Conservation (phyloP, 2,329 filamentous ascomycete species). For the Talaromyces sp. region DNA sequence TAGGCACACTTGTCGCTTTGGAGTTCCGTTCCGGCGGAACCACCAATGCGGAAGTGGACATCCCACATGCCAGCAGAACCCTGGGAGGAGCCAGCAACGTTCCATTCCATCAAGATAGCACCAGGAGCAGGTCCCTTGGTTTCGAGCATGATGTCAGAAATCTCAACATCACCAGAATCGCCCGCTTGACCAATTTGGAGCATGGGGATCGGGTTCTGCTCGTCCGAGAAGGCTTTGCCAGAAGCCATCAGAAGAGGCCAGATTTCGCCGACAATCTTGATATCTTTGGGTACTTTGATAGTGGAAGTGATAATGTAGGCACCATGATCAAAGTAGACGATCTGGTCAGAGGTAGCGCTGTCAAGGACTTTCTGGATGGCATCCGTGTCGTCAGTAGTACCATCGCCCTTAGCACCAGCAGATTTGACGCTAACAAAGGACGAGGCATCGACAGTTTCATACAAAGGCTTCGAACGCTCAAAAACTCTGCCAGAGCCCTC, state of each 20-base stretch:
- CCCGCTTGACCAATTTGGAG: constrained; percentile 77
- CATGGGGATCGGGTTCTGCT: constrained; percentile 72
- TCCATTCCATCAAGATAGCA: constrained; percentile 89
- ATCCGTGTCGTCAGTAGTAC: constrained; percentile 77
- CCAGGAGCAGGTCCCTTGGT: constrained; percentile 79
- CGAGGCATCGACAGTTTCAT: constrained; percentile 61
- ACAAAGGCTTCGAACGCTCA: constrained; percentile 85
- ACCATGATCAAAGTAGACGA: constrained; percentile 63
- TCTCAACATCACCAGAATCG: constrained; percentile 76
- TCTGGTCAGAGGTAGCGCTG: constrained; percentile 54
- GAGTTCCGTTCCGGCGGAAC: constrained; percentile 75
- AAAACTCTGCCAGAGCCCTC: constrained; percentile 65
- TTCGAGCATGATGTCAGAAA: constrained; percentile 80
- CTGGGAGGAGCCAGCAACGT: constrained; percentile 60
- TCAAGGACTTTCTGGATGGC: constrained; percentile 77
- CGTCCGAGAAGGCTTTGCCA: constrained; percentile 68
- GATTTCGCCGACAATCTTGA: constrained; percentile 85
- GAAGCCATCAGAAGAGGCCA: constrained; percentile 87
- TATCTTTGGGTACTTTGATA: constrained; percentile 62
- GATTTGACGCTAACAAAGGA: constrained; percentile 80
- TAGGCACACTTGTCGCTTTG: constrained; percentile 77
- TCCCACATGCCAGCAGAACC: constrained; percentile 86
- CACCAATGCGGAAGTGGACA: constrained; percentile 90
- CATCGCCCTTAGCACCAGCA: constrained; percentile 81
- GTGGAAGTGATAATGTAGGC: constrained; percentile 59